These are phyloP conservation scores for Rhizoclosmatium sp. DNA, from an alignment of 192 early-diverging fungal genomes.

Conservation along the genomic window DNA sequence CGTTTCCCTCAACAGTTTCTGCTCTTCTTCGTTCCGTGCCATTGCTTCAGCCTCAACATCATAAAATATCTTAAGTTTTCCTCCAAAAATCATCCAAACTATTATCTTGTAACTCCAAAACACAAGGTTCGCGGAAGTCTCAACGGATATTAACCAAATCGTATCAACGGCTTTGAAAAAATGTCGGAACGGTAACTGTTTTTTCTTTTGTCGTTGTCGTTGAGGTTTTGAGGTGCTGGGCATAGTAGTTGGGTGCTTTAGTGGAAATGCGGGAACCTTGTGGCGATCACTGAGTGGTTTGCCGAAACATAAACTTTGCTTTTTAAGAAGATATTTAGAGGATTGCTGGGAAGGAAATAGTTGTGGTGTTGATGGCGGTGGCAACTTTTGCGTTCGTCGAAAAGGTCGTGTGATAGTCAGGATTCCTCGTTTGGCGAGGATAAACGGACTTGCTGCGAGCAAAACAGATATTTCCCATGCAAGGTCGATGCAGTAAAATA, in stretches of 20 bases:
- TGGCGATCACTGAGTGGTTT: not conserved
- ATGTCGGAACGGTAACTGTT: not conserved
- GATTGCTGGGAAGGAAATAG: not conserved
- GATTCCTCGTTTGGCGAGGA: not conserved
- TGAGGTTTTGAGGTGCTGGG: not conserved
- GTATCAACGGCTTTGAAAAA: not conserved
- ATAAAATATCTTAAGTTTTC: too few species aligned
- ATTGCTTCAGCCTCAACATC: too few species aligned
- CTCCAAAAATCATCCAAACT: too few species aligned
- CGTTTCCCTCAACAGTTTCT: too few species aligned
- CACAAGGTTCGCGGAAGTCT: not conserved
- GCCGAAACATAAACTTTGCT: not conserved
- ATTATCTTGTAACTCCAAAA: not conserved
- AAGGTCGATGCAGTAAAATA: not conserved
- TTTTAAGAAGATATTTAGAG: not conserved
- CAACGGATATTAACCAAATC: constrained; percentile 1
- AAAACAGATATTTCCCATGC: not conserved
- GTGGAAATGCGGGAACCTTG: not conserved
- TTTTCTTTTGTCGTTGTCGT: not conserved
- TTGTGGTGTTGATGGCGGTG: not conserved
- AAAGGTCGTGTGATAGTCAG: not conserved
- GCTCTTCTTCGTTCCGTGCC: too few species aligned
- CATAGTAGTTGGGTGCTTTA: not conserved
- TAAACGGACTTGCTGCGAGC: not conserved
- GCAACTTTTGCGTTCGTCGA: not conserved